A percentile compares a stretch with the other conserved stretches of the same genome.
These are phyloP conservation scores for Actinomortierella wolfii DNA, from an alignment of 371 early-diverging fungal genomes.

Conservation along the genomic window DNA sequence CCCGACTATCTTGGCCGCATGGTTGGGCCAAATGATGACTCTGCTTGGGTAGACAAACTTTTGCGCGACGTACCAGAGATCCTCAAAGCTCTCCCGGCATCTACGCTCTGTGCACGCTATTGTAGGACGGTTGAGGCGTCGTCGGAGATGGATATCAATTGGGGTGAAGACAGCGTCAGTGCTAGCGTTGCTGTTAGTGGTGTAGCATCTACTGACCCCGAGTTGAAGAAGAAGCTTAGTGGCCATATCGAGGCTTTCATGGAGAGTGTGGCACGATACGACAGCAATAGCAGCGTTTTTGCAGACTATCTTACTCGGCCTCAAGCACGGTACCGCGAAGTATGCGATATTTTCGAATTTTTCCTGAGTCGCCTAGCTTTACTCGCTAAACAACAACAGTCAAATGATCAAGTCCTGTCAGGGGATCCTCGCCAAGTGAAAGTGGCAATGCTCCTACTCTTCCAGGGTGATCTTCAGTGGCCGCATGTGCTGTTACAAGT, in stretches of 20 bases:
- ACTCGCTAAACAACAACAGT: not conserved
- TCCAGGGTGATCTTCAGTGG: conserved; percentile 28
- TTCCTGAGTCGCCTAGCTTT: conserved; percentile 31
- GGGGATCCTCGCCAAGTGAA: conserved; percentile 18
- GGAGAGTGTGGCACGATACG: conserved; percentile 1
- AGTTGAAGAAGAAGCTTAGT: conserved; percentile 24
- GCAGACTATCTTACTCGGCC: conserved; percentile 2
- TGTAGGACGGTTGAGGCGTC: conserved; percentile 22
- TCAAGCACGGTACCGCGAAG: conserved; percentile 28
- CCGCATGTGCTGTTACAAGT: conserved; percentile 26
- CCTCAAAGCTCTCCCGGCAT: conserved; percentile 35
- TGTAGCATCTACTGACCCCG: conserved; percentile 11
- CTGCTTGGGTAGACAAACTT: conserved; percentile 37
- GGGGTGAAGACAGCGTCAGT: conserved; percentile 4
- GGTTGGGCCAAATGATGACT: conserved; percentile 36
- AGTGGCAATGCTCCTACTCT: conserved; percentile 23
- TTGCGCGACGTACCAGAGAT: conserved; percentile 44
- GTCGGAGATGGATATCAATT: not conserved
- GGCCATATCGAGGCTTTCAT: conserved; percentile 33
- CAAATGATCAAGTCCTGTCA: not conserved
- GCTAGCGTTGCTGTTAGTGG: not conserved
- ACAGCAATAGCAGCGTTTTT: not conserved
- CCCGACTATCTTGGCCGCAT: conserved; percentile 41
- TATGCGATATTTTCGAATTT: conserved; percentile 39
- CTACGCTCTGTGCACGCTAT: conserved; percentile 38